A percentile compares a stretch with the other conserved stretches of the same genome.
Evolutionary conservation across 257 asterid genomes (phyloP).

Genomic region (Dorcoceras hygrometricum): DNA sequence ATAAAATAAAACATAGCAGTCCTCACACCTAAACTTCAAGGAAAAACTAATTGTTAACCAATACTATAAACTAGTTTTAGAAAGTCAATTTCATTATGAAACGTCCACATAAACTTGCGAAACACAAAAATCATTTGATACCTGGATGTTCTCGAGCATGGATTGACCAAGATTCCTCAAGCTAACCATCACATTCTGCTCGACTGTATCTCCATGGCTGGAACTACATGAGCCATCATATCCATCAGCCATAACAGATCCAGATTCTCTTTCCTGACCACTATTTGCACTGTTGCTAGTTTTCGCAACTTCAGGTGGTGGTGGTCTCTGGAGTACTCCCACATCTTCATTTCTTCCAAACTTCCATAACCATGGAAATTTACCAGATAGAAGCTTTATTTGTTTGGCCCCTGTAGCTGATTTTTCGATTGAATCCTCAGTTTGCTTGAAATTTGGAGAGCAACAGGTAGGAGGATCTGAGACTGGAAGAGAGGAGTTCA

Average conservation of each 20-base stretch:
- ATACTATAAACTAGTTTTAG: neutral
- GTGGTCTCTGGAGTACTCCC: constrained; percentile 26
- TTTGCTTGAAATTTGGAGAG: constrained; percentile 30
- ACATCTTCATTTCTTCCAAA: constrained; percentile 34
- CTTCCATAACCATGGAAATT: constrained; percentile 46
- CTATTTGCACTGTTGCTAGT: constrained; percentile 14
- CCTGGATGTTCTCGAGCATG: constrained; percentile 57
- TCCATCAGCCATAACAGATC: constrained; percentile 17
- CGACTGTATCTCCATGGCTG: constrained; percentile 38
- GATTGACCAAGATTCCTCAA: constrained; percentile 50
- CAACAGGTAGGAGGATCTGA: constrained; percentile 34
- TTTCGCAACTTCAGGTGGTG: constrained; percentile 31
- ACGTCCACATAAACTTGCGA: neutral
- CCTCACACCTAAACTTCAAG: neutral
- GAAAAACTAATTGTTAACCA: neutral
- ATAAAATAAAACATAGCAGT: too few species aligned
- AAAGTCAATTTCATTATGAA: too few species aligned
- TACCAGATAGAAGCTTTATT: constrained; percentile 31
- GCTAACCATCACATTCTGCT: constrained; percentile 40
- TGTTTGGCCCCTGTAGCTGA: constrained; percentile 25
- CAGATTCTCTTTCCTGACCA: constrained; percentile 24
- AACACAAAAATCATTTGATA: constrained; percentile 15
- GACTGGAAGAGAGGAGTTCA: constrained; percentile 36
- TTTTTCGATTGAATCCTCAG: constrained; percentile 30
- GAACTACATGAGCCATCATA: constrained; percentile 27